These are phyloP conservation scores for Eutrema salsugineum DNA, from an alignment of 441 rosid species.

Conservation along the genomic window DNA sequence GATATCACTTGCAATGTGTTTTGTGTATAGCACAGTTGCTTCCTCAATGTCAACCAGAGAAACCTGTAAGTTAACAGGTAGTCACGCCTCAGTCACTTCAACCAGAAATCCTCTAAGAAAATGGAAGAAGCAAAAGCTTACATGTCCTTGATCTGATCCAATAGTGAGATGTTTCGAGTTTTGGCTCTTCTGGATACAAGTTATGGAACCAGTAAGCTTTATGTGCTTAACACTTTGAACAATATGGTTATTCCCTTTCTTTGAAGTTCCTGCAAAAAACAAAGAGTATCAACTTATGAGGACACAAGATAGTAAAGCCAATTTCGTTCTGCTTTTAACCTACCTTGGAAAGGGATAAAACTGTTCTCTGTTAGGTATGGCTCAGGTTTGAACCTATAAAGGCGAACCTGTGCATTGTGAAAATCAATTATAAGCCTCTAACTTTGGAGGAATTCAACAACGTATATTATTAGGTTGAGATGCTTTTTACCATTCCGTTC, in stretches of 20 bases:
- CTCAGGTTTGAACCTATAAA: slow-evolving; percentile 76
- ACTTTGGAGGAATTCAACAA: not conserved
- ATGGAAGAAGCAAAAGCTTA: slow-evolving; percentile 34
- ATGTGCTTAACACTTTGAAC: slow-evolving; percentile 60
- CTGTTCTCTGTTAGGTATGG: slow-evolving; percentile 65
- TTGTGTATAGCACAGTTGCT: slow-evolving; percentile 47
- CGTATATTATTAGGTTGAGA: not conserved
- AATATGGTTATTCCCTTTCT: slow-evolving; percentile 67
- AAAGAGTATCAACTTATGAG: not conserved
- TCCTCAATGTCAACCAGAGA: slow-evolving; percentile 64
- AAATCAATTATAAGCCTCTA: slow-evolving; percentile 1
- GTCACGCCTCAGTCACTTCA: not conserved
- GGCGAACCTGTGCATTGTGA: slow-evolving; percentile 56
- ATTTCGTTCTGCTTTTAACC: not conserved
- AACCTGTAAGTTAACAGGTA: slow-evolving; percentile 45
- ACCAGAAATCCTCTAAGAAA: not conserved
- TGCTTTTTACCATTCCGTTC: slow-evolving; percentile 61
- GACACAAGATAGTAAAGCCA: not conserved
- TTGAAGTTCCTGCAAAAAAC: slow-evolving; percentile 51
- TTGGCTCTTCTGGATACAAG: slow-evolving; percentile 49
- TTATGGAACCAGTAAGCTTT: slow-evolving; percentile 68
- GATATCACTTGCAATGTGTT: slow-evolving; percentile 68
- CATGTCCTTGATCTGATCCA: slow-evolving; percentile 92
- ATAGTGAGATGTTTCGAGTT: slow-evolving; percentile 60
- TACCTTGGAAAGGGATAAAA: slow-evolving; percentile 64